phyloP scores from a whole-genome alignment of 1,284 basidiomycete genomes.

The Anthracocystis setariae region DNA sequence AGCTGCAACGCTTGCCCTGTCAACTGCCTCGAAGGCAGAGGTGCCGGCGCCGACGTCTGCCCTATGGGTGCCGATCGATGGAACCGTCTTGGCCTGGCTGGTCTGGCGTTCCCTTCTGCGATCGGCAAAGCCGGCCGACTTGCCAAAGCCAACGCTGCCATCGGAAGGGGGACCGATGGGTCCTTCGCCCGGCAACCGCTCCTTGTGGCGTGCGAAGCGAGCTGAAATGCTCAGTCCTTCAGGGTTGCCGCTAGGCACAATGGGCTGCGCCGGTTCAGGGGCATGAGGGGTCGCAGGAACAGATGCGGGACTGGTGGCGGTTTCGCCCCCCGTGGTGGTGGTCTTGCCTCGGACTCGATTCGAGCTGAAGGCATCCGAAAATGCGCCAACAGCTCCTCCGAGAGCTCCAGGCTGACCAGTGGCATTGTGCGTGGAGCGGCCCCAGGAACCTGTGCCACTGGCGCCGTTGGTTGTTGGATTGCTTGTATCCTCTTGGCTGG shows the following conservation, averaged over 20 bases:
- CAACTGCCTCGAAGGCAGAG: neutral
- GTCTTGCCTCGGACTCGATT: slow-evolving; percentile 34
- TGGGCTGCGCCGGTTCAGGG: slow-evolving; percentile 30
- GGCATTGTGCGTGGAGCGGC: slow-evolving; percentile 17
- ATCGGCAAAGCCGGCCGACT: slow-evolving; percentile 47
- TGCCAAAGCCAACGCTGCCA: slow-evolving; percentile 60
- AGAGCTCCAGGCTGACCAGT: slow-evolving; percentile 6
- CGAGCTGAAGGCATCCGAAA: slow-evolving; percentile 48
- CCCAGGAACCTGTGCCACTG: slow-evolving; percentile 21
- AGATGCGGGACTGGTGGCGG: slow-evolving; percentile 4
- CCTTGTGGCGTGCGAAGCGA: slow-evolving; percentile 50
- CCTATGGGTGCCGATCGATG: slow-evolving; percentile 5
- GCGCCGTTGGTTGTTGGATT: slow-evolving; percentile 15
- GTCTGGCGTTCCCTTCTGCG: slow-evolving; percentile 44
- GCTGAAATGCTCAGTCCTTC: slow-evolving; percentile 48
- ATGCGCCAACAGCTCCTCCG: slow-evolving; percentile 16
- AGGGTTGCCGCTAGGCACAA: slow-evolving; percentile 42
- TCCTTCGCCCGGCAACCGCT: slow-evolving; percentile 57
- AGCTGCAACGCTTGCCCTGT: slow-evolving; percentile 1
- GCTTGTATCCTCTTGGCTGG: slow-evolving; percentile 25
- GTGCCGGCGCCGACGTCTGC: slow-evolving; percentile 8
- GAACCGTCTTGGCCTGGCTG: slow-evolving; percentile 18
- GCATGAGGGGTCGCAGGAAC: slow-evolving; percentile 2
- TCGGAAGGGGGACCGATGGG: slow-evolving; percentile 61
- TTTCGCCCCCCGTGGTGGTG: slow-evolving; percentile 18